Base-by-base conservation (phyloP, 352 stramenopile genomes). In the Thraustochytrium aureum region DNA sequence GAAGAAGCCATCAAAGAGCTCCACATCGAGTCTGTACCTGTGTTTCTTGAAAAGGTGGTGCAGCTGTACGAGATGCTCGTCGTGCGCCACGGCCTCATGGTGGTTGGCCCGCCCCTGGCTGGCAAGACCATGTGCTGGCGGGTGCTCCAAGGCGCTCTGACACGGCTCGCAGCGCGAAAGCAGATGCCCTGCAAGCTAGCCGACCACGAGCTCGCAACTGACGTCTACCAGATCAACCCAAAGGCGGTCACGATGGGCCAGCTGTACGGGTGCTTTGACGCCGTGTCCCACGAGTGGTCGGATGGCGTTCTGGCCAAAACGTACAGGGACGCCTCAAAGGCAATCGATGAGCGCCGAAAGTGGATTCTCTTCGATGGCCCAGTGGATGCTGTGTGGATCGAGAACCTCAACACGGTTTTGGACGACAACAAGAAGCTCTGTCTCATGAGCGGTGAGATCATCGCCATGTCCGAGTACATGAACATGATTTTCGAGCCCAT, bases 401-500 rank as follows among this genome's bases (percentile, higher is more conserved):
- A 97, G 83, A 97, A 97, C 85, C 97, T 97, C 92, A 97, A 97
- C 87, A 97, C 93, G 0, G 93, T 97, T 47, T 87, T 97, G 17
- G 93, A 97, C 62, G 93, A 97, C 81, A 97, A 97, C 87, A 97
- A 97, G 84, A 96, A 97, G 79, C 85, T 98, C 0, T 97, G 93
- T 72, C 85, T 98, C 1, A 96, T 95, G 66, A 95, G 88, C 72
- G 93, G 94, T 2, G 93, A 98, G 85, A 97, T 96, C 85, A 87
- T 98, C 54, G 93, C 96, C 75, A 98, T 98, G 94, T 95, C 89
- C 2, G 89, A 92, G 50, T 88, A 95, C 54, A 98, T 98, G 94
- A 96, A 92, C 17, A 97, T 98, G 94, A 96, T 98, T 89, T 98
- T 98, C 66, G 94, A 98, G 84, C 91, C 96, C 30, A 93, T 97